Conservation (phyloP, 139 green algal species). For the Coccomyxa sp. region DNA sequence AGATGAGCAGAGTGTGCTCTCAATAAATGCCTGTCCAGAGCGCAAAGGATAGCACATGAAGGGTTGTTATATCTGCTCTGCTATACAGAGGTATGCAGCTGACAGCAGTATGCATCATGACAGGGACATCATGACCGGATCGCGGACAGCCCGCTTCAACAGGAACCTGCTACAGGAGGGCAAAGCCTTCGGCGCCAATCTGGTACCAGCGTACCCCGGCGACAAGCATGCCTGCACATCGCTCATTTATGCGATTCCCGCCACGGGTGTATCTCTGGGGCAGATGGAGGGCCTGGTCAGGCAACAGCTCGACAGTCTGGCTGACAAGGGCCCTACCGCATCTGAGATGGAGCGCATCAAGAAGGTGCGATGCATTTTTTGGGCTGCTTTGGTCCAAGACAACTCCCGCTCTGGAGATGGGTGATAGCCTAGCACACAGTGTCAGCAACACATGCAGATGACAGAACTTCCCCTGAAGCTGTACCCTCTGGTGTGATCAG, state of each 20-base stretch:
- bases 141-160: constrained; percentile 53
- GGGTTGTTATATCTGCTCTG: not conserved
- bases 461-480: not conserved
- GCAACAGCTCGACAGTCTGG: constrained; percentile 32
- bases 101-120: not conserved
- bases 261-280: constrained; percentile 26
- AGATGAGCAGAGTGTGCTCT: not conserved
- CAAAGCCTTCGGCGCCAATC: constrained; percentile 34
- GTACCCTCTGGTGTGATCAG: not conserved
- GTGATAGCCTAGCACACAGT: not conserved
- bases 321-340: constrained; percentile 26
- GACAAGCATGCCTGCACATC: constrained; percentile 50
- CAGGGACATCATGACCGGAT: constrained; percentile 46
- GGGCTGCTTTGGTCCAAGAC: not conserved
- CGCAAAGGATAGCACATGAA: not conserved
- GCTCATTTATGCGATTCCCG: constrained; percentile 35
- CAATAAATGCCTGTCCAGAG: not conserved
- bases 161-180: constrained; percentile 43
- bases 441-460: no score
- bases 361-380: constrained; percentile 7
- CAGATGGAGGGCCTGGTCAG: constrained; percentile 26
- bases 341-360: constrained; percentile 44
- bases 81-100: not conserved
- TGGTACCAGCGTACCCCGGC: constrained; percentile 47
- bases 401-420: no score